These are phyloP conservation scores for Blastobotrys robertii DNA, from an alignment of 805 yeast species.

Conservation along the genomic window DNA sequence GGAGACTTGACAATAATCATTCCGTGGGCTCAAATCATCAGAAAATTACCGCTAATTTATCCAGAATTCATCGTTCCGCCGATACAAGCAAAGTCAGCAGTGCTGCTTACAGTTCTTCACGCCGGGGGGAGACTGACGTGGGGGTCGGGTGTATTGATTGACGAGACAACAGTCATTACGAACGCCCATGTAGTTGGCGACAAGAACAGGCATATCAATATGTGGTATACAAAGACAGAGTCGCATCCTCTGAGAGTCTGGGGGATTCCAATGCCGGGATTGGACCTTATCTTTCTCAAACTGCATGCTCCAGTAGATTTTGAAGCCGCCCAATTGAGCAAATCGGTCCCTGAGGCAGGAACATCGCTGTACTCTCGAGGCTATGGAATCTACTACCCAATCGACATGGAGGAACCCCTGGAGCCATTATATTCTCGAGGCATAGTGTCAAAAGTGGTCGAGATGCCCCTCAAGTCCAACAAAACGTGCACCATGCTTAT, in stretches of 20 bases:
- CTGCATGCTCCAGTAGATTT: slow-evolving; percentile 3
- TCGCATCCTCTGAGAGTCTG: too few species aligned
- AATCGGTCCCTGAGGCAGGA: slow-evolving; percentile 12
- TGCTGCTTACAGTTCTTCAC: slow-evolving; percentile 8
- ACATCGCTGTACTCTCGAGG: slow-evolving; percentile 12
- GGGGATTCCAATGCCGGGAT: slow-evolving; percentile 20
- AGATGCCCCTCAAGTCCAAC: slow-evolving; percentile 11
- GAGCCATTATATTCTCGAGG: slow-evolving; percentile 26
- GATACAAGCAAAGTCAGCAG: slow-evolving; percentile 7
- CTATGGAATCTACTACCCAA: slow-evolving; percentile 26
- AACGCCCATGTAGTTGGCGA: slow-evolving; percentile 25
- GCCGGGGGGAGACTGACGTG: slow-evolving; percentile 21
- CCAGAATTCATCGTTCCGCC: background rate
- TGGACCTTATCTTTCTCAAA: slow-evolving; percentile 24
- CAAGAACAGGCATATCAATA: slow-evolving; percentile 2
- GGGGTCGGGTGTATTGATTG: slow-evolving; percentile 30
- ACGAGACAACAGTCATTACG: slow-evolving; percentile 22
- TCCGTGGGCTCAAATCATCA: slow-evolving; percentile 22
- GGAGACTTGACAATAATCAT: slow-evolving; percentile 24
- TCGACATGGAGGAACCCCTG: slow-evolving; percentile 10
- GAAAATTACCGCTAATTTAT: background rate
- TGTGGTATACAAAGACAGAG: too few species aligned
- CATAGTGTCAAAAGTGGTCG: slow-evolving; percentile 13
- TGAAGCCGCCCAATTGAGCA: slow-evolving; percentile 15
- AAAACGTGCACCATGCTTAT: slow-evolving; percentile 16